Percentiles rank a stretch among this genome's conserved stretches.
Conservation (phyloP, 441 rosid genomes). For the Isatis lusitanica region DNA sequence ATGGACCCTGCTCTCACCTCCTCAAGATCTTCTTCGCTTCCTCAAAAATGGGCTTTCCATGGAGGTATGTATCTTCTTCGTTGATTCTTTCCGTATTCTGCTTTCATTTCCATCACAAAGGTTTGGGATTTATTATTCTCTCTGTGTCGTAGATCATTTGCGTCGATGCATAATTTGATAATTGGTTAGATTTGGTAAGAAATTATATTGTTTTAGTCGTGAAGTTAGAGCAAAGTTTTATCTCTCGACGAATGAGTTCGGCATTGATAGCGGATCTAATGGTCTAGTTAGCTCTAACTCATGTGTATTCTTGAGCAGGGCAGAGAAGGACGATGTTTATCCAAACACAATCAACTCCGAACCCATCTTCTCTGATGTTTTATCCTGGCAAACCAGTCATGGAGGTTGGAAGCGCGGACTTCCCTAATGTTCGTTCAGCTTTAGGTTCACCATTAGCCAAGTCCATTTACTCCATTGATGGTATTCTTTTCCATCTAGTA, state of each 20-base stretch:
- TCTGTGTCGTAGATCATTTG: not conserved
- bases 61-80: slow-evolving; percentile 43
- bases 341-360: slow-evolving; percentile 88
- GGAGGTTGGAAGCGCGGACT: slow-evolving; percentile 91
- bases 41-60: slow-evolving; percentile 44
- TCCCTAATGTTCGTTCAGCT: slow-evolving; percentile 84
- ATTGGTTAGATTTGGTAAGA: not conserved
- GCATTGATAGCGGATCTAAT: not conserved
- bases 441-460: slow-evolving; percentile 78
- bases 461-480: slow-evolving; percentile 74
- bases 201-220: not conserved
- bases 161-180: not conserved
- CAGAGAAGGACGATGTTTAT: slow-evolving; percentile 94
- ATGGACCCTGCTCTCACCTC: slow-evolving; percentile 7
- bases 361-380: slow-evolving; percentile 91
- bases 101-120: not conserved
- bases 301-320: slow-evolving; percentile 40
- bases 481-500: slow-evolving; percentile 33
- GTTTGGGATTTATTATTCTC: not conserved
- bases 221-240: not conserved
- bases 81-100: not conserved
- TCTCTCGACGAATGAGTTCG: not conserved
- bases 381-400: slow-evolving; percentile 87
- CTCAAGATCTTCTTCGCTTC: slow-evolving; percentile 33
- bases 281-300: not conserved